Evolutionary conservation across 371 early-diverging fungal species (phyloP), one percentile per base, ranked within the genome.

Genomic region (Lichtheimia hyalospora): DNA sequence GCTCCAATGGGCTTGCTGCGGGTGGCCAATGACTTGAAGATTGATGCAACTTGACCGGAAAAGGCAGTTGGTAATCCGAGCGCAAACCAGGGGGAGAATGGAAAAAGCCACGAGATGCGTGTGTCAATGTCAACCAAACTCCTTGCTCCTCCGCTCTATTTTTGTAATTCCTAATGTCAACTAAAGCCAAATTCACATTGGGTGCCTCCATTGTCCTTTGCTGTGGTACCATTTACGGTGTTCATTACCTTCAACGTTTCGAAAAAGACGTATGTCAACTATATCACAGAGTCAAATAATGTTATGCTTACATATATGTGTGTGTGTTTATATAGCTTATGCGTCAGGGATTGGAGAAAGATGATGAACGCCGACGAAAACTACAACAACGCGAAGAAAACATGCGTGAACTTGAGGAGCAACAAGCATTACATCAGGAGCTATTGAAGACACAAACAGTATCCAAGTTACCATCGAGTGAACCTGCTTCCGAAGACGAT

Each of bases 171-270:
- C 54, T 28, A 48, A 76, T 76, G 77, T 73, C 74, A 41, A 70
- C 71, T 16, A 58, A 63, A 27, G 77, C 82, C 44, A 82, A 82
- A 62, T 18, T 73, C 18, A 82, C 82, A 14, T 68, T 82, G 52
- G 69, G 67, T n/a, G 63, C 70, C 2, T 73, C 80, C 21, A 66
- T 82, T 8, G 60, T 69, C n/a, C 69, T 82, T 20, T 77, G 79
- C 39, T 57, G 67, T 61, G 78, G 67, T 20, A 73, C 78, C 5
- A 68, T 82, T 6, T 70, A 68, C 24, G 80, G 82, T 40, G 82
- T 82, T 0, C 82, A 82, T 60, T 79, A 82, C 62, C 16, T 75
- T 2, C 82, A 82, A 54, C 64, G 63, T 10, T 69, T 66, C 57
- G 82, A 82, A 46, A 71, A 75, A 56, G 76, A 72, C 62, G 82